phyloP scores from a whole-genome alignment of 495 filamentous ascomycete genomes.

The Geopyxis carbonaria region DNA sequence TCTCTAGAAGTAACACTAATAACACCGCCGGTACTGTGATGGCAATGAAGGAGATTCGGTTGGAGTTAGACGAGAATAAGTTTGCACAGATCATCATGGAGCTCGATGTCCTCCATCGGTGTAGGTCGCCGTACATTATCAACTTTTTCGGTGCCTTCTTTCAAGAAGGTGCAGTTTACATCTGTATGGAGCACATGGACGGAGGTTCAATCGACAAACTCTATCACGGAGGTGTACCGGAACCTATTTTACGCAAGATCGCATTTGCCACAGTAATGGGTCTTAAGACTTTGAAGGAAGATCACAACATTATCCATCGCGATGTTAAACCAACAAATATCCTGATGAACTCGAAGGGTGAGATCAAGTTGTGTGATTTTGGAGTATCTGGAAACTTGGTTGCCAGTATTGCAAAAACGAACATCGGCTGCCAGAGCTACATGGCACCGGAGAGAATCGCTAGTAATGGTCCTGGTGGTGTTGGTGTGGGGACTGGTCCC shows the following conservation, averaged over 20 bases:
- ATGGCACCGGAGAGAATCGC: conserved; percentile 97
- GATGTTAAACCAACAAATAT: conserved; percentile 99
- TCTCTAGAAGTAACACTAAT: conserved; percentile 4
- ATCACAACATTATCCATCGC: conserved; percentile 97
- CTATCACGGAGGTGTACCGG: conserved; percentile 84
- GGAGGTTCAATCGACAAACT: conserved; percentile 96
- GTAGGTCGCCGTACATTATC: conserved; percentile 86
- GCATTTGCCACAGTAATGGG: conserved; percentile 82
- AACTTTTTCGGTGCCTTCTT: conserved; percentile 99
- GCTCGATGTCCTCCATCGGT: conserved; percentile 87
- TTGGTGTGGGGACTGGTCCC: conserved; percentile 31
- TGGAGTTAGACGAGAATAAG: conserved; percentile 91
- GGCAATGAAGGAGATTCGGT: conserved; percentile 98
- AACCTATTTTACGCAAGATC: conserved; percentile 77
- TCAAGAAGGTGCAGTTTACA: conserved; percentile 96
- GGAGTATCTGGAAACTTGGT: conserved; percentile 94
- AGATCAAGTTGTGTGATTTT: conserved; percentile 98
- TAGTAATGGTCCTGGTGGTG: conserved; percentile 60
- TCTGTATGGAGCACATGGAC: conserved; percentile 99
- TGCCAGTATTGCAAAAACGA: conserved; percentile 94
- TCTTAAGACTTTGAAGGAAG: conserved; percentile 83
- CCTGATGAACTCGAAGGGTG: conserved; percentile 70
- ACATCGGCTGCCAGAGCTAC: conserved; percentile 98
- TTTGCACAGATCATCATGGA: conserved; percentile 98
- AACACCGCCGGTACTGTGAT: conserved; percentile 32